These are phyloP conservation scores for Trichoderma hamatum DNA, from an alignment of 2,329 filamentous ascomycete genomes.

Conservation along the genomic window DNA sequence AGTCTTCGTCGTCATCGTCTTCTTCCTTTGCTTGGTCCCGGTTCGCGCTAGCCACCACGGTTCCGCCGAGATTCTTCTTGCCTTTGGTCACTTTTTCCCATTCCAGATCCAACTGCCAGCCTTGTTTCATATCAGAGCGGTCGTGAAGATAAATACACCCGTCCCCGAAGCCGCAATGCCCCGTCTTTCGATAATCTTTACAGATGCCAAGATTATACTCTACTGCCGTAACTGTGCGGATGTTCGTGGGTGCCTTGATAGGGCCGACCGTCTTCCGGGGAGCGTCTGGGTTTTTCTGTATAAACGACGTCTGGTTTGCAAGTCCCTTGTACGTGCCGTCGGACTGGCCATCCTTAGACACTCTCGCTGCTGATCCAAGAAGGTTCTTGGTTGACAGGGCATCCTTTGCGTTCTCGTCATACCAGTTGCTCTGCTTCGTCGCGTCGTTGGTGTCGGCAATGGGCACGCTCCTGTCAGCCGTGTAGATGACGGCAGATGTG, in stretches of 20 bases:
- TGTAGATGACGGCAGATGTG: conserved; percentile 56
- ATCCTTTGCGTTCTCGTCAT: conserved; percentile 68
- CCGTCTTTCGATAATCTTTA: conserved; percentile 69
- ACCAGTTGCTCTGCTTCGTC: conserved; percentile 88
- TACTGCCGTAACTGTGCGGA: conserved; percentile 85
- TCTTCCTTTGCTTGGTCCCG: conserved; percentile 41
- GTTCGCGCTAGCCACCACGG: conserved; percentile 63
- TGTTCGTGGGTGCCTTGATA: conserved; percentile 84
- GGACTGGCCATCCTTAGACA: conserved; percentile 41
- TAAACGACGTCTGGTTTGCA: conserved; percentile 72
- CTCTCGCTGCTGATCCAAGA: conserved; percentile 59
- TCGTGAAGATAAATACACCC: conserved; percentile 76
- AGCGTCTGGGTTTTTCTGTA: conserved; percentile 79
- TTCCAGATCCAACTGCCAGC: conserved; percentile 92
- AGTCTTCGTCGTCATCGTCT: conserved; percentile 39
- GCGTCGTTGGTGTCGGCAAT: conserved; percentile 78
- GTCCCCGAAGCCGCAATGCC: conserved; percentile 45
- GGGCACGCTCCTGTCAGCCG: conserved; percentile 63
- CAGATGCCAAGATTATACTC: conserved; percentile 94
- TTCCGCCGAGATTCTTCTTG: conserved; percentile 64
- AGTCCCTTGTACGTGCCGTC: conserved; percentile 78
- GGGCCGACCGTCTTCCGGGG: conserved; percentile 74
- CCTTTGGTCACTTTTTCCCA: conserved; percentile 86
- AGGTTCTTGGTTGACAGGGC: conserved; percentile 55
- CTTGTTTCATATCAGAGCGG: conserved; percentile 80